Base-by-base conservation (phyloP, 352 stramenopile genomes). In the Pythium dissotocum region DNA sequence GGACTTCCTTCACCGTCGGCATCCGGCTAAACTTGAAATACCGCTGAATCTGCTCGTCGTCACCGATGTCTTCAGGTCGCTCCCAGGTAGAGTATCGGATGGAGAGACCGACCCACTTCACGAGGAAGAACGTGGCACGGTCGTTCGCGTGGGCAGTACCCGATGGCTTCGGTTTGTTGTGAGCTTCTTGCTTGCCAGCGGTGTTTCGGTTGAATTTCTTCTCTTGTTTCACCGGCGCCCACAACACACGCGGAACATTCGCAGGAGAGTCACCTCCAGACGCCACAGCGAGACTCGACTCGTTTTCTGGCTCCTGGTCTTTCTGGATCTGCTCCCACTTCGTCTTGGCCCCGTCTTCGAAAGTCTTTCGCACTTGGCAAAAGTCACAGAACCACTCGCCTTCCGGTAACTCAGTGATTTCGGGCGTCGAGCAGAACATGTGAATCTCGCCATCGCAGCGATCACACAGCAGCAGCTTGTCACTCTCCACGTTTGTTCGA, bases 21-120 rank as follows among this genome's bases (percentile, higher is more conserved):
- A 95, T 73, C 14, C 87, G 87, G 36, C 84, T 95, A 52, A 93
- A 88, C 70, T 94, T 95, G 77, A 95, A 95, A 64, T 97, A 97
- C 6, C 89, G 78, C 65, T 95, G 87, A 49, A 97, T 93, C 46
- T 95, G 86, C 53, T 93, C 87, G 66, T 95, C 87, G 26, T 95
- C 89, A 21, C 89, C 88, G 65, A 97, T 97, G 65, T 97, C 89
- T 66, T 97, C 85, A 0, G 87, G 83, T 4, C 86, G 84, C 60
- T 97, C 89, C 89, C 89, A 97, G 24, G 89, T 97, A 40, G 87
- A 95, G 53, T 88, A 95, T 52, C 87, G 80, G 58, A 95, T 86
- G 12, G 89, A 95, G 28, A 95, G 62, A 18, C 86, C 87, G 35
- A 94, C 71, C 89, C 89, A 97, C 71, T 97, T 94, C 33, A 97